Percentiles rank a stretch among this genome's conserved stretches.
phyloP scores from a whole-genome alignment of 352 stramenopile genomes.

The Pythium volutum region DNA sequence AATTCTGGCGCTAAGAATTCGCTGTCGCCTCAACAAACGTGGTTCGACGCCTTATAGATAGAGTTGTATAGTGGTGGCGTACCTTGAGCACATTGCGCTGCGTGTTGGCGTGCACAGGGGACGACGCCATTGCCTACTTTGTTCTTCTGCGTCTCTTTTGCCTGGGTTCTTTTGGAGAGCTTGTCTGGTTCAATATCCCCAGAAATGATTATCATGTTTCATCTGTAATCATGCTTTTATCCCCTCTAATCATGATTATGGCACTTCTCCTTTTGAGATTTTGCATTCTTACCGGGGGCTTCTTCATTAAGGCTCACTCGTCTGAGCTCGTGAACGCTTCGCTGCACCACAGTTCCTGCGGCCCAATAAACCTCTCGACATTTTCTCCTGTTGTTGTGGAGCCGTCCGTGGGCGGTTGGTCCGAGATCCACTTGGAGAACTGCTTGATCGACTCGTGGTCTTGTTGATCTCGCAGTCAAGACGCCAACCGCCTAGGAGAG shows the following conservation, averaged over 20 bases:
- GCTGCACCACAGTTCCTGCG: conserved; percentile 15
- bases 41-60: neutral
- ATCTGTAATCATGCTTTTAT: too few species aligned
- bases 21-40: neutral
- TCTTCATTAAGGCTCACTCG: too few species aligned
- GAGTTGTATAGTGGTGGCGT: neutral
- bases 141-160: too few species aligned
- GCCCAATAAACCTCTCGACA: conserved; percentile 12
- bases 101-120: conserved; percentile 19
- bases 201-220: neutral
- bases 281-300: too few species aligned
- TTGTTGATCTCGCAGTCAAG: conserved; percentile 18
- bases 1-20: neutral
- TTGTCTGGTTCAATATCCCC: neutral
- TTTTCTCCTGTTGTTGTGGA: neutral
- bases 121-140: conserved; percentile 28
- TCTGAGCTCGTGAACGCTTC: neutral
- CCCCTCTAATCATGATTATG: too few species aligned
- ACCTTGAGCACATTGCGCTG: conserved; percentile 26
- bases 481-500: neutral
- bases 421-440: conserved; percentile 28
- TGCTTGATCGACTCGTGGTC: conserved; percentile 25
- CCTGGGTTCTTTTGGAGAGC: neutral
- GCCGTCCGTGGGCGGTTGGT: conserved; percentile 15
- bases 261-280: too few species aligned